Conservation (phyloP, 2,329 filamentous ascomycete species). For the Neospermospora avenae region DNA sequence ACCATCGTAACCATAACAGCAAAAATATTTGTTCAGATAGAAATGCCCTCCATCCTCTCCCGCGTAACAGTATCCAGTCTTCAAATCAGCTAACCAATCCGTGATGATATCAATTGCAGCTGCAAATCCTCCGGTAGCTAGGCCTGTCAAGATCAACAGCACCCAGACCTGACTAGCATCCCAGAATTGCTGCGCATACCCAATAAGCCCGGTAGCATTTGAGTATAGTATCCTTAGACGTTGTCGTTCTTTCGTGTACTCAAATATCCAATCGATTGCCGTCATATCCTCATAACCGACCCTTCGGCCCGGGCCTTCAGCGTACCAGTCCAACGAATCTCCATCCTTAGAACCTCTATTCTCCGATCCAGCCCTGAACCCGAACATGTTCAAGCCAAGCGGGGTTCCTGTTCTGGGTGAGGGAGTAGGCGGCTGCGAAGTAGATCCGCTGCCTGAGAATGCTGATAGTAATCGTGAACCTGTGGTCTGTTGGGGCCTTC, state of each 20-base stretch:
- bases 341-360: constrained; percentile 42
- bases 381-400: constrained; percentile 18
- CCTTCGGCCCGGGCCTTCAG: constrained; percentile 81
- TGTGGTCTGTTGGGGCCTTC: constrained; percentile 50
- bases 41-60: constrained; percentile 78
- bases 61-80: constrained; percentile 80
- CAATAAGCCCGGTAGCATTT: constrained; percentile 65
- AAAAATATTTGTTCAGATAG: constrained; percentile 88
- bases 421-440: constrained; percentile 24
- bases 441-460: constrained; percentile 23
- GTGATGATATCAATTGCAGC: constrained; percentile 87
- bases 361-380: constrained; percentile 13
- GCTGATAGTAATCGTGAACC: constrained; percentile 29
- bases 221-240: constrained; percentile 74
- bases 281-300: constrained; percentile 96
- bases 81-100: constrained; percentile 91
- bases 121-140: constrained; percentile 79
- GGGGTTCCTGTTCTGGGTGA: constrained; percentile 28
- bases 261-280: constrained; percentile 99
- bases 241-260: constrained; percentile 94
- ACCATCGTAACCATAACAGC: constrained; percentile 88
- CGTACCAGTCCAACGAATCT: constrained; percentile 72
- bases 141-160: constrained; percentile 78
- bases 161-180: constrained; percentile 93
- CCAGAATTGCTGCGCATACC: constrained; percentile 67